Evolutionary conservation across 805 yeast genomes (phyloP).

Genomic region (Starmerella cellae): DNA sequence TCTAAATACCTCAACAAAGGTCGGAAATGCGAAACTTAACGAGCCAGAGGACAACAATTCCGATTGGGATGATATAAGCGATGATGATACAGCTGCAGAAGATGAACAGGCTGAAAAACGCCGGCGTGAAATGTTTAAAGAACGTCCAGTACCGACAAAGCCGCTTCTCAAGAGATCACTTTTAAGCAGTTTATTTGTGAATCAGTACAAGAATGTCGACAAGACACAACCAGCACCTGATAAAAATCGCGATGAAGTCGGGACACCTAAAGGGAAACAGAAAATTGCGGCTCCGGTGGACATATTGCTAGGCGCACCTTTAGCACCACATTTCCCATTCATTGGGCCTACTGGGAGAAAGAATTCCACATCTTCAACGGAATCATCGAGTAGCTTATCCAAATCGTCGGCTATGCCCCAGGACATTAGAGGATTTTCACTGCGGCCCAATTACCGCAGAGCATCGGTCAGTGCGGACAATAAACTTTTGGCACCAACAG

Average conservation of each 20-base stretch:
- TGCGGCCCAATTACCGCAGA: too few relatives aligned
- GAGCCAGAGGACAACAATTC: constrained; percentile 5
- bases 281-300: constrained; percentile 14
- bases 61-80: constrained; percentile 19
- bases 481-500: background rate
- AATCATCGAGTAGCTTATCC: too few relatives aligned
- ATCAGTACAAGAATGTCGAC: background rate
- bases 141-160: constrained; percentile 22
- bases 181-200: constrained; percentile 29
- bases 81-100: constrained; percentile 12
- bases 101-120: constrained; percentile 24
- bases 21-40: background rate
- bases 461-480: background rate
- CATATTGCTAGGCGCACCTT: constrained; percentile 14
- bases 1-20: constrained; percentile 2
- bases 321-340: constrained; percentile 15
- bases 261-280: background rate
- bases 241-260: too few relatives aligned
- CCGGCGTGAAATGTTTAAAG: constrained; percentile 21
- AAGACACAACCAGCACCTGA: background rate
- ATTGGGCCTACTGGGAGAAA: background rate
- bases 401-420: too few relatives aligned
- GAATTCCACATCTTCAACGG: too few relatives aligned
- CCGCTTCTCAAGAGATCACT: constrained; percentile 29
- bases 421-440: too few relatives aligned